These are phyloP conservation scores for Mortierella sp. DNA, from an alignment of 371 early-diverging fungal genomes.

Conservation along the genomic window DNA sequence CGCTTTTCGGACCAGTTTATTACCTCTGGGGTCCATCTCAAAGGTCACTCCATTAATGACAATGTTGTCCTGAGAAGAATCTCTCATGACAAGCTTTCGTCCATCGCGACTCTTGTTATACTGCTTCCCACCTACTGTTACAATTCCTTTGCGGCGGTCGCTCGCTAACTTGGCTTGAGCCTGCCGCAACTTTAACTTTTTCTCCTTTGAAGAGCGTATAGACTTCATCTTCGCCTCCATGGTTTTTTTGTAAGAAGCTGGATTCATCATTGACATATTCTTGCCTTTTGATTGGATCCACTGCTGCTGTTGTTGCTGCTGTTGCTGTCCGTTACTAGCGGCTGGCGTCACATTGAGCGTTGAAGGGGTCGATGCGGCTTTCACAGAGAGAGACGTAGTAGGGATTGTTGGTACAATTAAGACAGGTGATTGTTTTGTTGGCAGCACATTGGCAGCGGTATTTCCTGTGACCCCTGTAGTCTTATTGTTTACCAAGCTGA, in stretches of 20 bases:
- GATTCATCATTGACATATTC: constrained; percentile 53
- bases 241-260: constrained; percentile 40
- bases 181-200: constrained; percentile 29
- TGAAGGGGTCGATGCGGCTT: constrained; percentile 1
- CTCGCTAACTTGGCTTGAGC: constrained; percentile 34
- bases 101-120: constrained; percentile 50
- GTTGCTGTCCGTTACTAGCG: not conserved
- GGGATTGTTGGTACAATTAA: not conserved
- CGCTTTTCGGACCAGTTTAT: constrained; percentile 48
- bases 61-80: constrained; percentile 30
- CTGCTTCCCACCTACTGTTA: constrained; percentile 33
- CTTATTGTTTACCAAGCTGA: constrained; percentile 36
- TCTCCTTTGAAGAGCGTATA: constrained; percentile 31
- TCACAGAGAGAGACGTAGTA: not conserved
- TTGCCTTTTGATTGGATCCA: constrained; percentile 56
- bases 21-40: constrained; percentile 53
- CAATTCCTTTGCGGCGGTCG: constrained; percentile 34
- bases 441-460: not conserved
- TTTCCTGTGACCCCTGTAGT: not conserved
- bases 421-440: not conserved
- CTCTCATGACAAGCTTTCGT: constrained; percentile 40
- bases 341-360: not conserved
- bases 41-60: constrained; percentile 54
- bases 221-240: constrained; percentile 55
- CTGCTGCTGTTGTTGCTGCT: constrained; percentile 21